Base-by-base conservation (phyloP, 129 eudicot genomes). In the Pulicaria dysenterica region DNA sequence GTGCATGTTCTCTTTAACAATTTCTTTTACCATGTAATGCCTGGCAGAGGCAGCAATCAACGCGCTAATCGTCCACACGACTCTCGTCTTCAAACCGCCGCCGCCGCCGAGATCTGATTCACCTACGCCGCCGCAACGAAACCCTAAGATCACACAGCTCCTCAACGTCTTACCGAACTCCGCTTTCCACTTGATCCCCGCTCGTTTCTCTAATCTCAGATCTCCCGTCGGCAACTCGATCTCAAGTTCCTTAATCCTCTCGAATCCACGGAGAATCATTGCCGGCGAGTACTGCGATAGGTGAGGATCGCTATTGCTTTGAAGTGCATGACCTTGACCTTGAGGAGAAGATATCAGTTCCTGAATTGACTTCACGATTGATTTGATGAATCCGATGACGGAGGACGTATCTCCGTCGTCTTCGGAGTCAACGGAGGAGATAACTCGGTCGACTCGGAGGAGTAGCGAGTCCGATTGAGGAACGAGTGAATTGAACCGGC, bases 21-120 rank as follows among this genome's bases (percentile, higher is more conserved):
- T 83, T 8, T 86, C 88, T 4, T 68, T 73, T 19, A 83, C 76
- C 91, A 83, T 78, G 42, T 67, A 86, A 75, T 86, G 91, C 64
- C 91, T 78, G 1, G 91, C 88, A 0, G 88, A 80, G 8, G 92
- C 88, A 0, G 92, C 86, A 24, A 87, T 83, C 34, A 87, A 58
- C 13, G 88, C 84, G 58, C 86, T 83, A 6, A 87, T 87, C 43
- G 88, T 84, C 92, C 92, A 87, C 10, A 87, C 88, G 6, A 87
- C 92, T 16, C 92, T 71, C 79, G 80, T 83, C 69, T 87, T 87
- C 83, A 87, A 58, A 3, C 91, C 91, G n/a, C 79, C 81, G 1
- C 86, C 85, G 8, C 79, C 74, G n/a, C 79, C 72, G 4, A 74
- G 48, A 47, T 65, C 83, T 55, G 80, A 47, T 46, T 80, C 85